Conservation (phyloP, 2,329 filamentous ascomycete species). For the Cladosporium sp. region DNA sequence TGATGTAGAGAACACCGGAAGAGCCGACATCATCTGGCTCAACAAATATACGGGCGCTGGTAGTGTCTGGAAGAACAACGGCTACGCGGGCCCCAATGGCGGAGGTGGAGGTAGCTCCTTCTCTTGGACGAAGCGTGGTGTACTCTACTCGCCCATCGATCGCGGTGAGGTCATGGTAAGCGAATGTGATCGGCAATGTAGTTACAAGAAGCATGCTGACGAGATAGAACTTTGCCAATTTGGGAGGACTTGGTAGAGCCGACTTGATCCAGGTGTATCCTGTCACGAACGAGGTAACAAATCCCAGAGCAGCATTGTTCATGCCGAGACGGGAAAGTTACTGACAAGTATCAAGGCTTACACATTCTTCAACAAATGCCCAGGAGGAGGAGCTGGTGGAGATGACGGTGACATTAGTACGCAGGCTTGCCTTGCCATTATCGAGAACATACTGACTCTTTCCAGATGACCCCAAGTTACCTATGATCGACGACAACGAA, state of each 20-base stretch:
- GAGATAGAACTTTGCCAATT: too few relatives aligned
- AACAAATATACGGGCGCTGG: not conserved
- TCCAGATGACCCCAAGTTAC: not conserved
- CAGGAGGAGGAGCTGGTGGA: too few relatives aligned
- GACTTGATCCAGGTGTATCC: too few relatives aligned
- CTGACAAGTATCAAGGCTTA: too few relatives aligned
- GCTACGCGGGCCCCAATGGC: not conserved
- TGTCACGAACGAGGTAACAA: too few relatives aligned
- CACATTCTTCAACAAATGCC: too few relatives aligned
- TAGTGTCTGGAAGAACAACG: not conserved
- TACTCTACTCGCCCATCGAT: not conserved
- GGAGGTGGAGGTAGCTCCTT: not conserved
- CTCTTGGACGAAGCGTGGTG: not conserved
- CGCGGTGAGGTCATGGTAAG: not conserved
- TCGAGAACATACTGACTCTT: not conserved
- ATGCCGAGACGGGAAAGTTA: too few relatives aligned
- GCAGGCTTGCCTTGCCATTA: not conserved
- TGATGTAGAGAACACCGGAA: not conserved
- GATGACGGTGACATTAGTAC: not conserved
- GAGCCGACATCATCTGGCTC: conserved; percentile 6
- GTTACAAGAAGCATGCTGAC: too few relatives aligned
- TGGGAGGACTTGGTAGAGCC: too few relatives aligned
- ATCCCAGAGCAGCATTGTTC: too few relatives aligned
- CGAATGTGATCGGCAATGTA: not conserved
- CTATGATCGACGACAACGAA: not conserved